Conservation (phyloP, 352 stramenopile species). For the Phytophthora litchii region DNA sequence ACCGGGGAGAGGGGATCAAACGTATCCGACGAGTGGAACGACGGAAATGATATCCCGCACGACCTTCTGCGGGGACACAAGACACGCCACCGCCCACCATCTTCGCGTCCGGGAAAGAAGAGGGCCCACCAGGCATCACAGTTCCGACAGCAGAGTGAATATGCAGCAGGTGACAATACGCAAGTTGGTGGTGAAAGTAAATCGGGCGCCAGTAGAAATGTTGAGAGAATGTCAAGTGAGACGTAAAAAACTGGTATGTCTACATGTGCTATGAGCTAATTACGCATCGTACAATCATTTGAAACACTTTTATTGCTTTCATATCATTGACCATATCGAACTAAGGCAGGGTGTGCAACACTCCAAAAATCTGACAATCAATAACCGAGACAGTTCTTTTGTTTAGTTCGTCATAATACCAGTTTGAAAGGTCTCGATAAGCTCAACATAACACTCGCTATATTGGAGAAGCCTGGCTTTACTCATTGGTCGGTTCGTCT, state of each 20-base stretch:
- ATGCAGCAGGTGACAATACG: neutral
- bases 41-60: neutral
- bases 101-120: neutral
- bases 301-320: neutral
- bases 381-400: conserved; percentile 4
- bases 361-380: neutral
- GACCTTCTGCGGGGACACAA: neutral
- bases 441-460: conserved; percentile 1
- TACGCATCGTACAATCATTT: neutral
- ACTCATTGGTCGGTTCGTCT: neutral
- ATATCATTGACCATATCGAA: conserved; percentile 2
- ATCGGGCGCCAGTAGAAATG: neutral
- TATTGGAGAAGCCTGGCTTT: conserved; percentile 12
- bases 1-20: too few species aligned
- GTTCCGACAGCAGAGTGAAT: neutral
- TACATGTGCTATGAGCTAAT: neutral
- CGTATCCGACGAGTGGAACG: neutral
- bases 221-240: neutral
- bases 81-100: neutral
- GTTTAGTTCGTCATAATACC: conserved; percentile 4
- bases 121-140: neutral
- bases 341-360: conserved; percentile 7
- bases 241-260: neutral
- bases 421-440: neutral
- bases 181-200: neutral